Percentiles rank a stretch among this genome's conserved stretches.
These are phyloP conservation scores for Priceomyces castillae DNA, from an alignment of 805 yeast species.

Conservation along the genomic window DNA sequence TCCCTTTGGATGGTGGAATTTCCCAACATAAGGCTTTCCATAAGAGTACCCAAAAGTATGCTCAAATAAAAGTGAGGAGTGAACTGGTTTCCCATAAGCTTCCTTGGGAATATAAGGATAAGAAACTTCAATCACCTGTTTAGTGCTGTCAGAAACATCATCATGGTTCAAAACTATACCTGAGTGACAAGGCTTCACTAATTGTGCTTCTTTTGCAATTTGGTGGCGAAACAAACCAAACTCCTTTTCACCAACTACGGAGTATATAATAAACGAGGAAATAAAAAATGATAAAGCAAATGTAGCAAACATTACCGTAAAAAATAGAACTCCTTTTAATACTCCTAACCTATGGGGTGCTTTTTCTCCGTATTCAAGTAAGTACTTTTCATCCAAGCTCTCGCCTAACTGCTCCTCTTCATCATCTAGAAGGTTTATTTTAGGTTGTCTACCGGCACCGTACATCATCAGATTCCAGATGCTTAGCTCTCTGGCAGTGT, in stretches of 20 bases:
- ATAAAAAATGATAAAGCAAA: too few species aligned
- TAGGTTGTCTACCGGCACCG: conserved; percentile 8
- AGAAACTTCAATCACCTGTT: conserved; percentile 24
- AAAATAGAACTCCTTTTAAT: too few species aligned
- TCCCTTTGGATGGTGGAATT: conserved; percentile 42
- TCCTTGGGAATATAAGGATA: conserved; percentile 25
- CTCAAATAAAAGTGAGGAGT: conserved; percentile 38
- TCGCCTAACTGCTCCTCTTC: neutral
- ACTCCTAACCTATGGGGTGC: too few species aligned
- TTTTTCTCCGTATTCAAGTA: neutral
- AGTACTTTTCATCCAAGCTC: neutral
- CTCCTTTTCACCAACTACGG: too few species aligned
- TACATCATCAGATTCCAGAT: conserved; percentile 19
- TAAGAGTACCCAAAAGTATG: conserved; percentile 57
- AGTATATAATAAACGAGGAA: too few species aligned
- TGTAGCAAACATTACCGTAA: too few species aligned
- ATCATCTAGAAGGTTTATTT: neutral
- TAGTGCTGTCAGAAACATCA: too few species aligned
- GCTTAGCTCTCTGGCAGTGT: conserved; percentile 12
- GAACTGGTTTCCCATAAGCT: conserved; percentile 34
- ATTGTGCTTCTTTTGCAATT: too few species aligned
- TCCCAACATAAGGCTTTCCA: conserved; percentile 50
- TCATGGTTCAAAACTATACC: too few species aligned
- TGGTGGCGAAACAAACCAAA: too few species aligned
- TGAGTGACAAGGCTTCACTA: too few species aligned